Conservation (phyloP, 257 asterid genomes). For the Verbena officinalis region DNA sequence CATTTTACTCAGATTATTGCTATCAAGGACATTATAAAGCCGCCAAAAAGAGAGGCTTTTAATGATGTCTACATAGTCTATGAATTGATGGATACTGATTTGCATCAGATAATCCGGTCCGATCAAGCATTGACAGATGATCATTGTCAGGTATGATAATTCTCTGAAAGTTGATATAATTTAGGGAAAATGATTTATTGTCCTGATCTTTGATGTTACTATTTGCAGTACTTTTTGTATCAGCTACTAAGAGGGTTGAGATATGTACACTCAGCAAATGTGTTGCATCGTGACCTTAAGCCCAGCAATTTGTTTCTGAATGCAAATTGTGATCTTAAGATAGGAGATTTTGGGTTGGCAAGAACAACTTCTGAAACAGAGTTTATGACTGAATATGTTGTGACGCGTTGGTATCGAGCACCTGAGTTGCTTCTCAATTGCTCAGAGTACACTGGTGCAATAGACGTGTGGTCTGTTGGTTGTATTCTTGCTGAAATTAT, state of each 20-base stretch:
- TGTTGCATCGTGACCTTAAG: constrained; percentile 87
- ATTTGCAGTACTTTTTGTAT: constrained; percentile 79
- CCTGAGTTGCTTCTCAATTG: constrained; percentile 89
- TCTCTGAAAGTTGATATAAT: background rate
- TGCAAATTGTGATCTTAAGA: constrained; percentile 80
- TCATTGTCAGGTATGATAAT: constrained; percentile 70
- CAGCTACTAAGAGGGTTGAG: constrained; percentile 81
- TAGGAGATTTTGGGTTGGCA: constrained; percentile 92
- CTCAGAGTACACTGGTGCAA: constrained; percentile 87
- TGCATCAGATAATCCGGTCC: constrained; percentile 91
- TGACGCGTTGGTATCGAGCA: constrained; percentile 93
- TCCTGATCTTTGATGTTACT: constrained; percentile 16
- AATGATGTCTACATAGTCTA: constrained; percentile 81
- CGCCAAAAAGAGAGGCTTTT: constrained; percentile 69
- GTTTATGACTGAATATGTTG: constrained; percentile 94
- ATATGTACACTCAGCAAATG: constrained; percentile 89
- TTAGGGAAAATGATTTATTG: background rate
- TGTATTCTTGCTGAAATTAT: constrained; percentile 83
- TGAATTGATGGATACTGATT: constrained; percentile 84
- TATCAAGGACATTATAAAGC: constrained; percentile 79
- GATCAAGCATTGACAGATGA: constrained; percentile 72
- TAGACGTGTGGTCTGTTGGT: constrained; percentile 90
- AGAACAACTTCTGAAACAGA: constrained; percentile 86
- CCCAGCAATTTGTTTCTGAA: constrained; percentile 83
- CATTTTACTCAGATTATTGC: constrained; percentile 56